Conservation (phyloP, 2,329 filamentous ascomycete species). For the Stagonosporopsis chrysanthemi region DNA sequence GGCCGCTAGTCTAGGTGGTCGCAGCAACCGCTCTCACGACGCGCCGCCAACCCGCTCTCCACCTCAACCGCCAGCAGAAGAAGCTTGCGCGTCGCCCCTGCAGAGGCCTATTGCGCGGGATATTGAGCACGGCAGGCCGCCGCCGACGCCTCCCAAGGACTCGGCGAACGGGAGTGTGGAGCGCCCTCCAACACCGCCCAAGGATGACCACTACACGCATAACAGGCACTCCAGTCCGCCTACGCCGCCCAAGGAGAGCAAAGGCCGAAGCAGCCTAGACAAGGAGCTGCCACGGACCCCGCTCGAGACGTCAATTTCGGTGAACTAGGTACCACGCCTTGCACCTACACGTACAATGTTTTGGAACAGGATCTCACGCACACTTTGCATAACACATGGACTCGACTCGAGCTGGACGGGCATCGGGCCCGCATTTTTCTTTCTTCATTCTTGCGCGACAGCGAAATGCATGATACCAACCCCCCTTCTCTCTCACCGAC, state of each 20-base stretch:
- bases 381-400: slow-evolving; percentile 14
- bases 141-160: slow-evolving; percentile 52
- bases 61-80: slow-evolving; percentile 33
- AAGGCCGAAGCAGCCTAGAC: slow-evolving; percentile 36
- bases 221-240: slow-evolving; percentile 42
- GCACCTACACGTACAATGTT: slow-evolving; percentile 6
- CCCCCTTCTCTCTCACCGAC: neutral
- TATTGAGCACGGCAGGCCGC: slow-evolving; percentile 45
- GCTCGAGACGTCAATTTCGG: slow-evolving; percentile 43
- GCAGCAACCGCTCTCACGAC: slow-evolving; percentile 55
- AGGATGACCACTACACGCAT: slow-evolving; percentile 30
- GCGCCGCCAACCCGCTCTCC: slow-evolving; percentile 16
- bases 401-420: slow-evolving; percentile 4
- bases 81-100: slow-evolving; percentile 22
- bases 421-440: neutral
- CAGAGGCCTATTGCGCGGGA: slow-evolving; percentile 35
- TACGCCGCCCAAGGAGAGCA: slow-evolving; percentile 51
- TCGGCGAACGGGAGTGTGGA: slow-evolving; percentile 41
- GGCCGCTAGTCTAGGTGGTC: slow-evolving; percentile 69
- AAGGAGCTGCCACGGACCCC: slow-evolving; percentile 48
- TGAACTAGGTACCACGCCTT: slow-evolving; percentile 30
- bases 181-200: slow-evolving; percentile 44
- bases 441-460: slow-evolving; percentile 19
- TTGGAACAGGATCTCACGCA: slow-evolving; percentile 11
- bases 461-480: slow-evolving; percentile 23